These are phyloP conservation scores for Colletotrichum aenigma DNA, from an alignment of 2,329 filamentous ascomycete genomes.

Conservation along the genomic window DNA sequence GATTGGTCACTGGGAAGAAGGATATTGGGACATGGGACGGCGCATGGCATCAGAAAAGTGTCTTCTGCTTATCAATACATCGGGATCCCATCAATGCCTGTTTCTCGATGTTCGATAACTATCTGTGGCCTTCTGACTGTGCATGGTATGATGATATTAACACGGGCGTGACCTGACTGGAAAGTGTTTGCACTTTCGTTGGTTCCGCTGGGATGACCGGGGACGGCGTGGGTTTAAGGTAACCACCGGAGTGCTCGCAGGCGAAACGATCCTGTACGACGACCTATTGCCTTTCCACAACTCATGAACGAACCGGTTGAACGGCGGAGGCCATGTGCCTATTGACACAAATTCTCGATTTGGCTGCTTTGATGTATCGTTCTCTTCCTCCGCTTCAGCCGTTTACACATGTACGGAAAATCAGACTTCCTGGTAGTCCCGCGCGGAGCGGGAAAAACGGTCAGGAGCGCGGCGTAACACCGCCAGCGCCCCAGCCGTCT, in stretches of 20 bases:
- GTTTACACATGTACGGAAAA: constrained; percentile 10
- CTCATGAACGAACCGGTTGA: background rate
- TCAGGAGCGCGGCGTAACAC: background rate
- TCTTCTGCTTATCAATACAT: constrained; percentile 15
- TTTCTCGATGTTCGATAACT: background rate
- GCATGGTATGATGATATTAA: background rate
- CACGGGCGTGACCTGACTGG: background rate
- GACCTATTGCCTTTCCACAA: background rate
- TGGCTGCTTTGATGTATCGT: background rate
- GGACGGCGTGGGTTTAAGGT: background rate
- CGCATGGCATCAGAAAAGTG: constrained; percentile 19
- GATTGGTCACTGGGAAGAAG: background rate
- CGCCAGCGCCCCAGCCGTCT: background rate
- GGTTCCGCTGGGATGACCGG: background rate
- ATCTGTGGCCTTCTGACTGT: background rate
- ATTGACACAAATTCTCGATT: constrained; percentile 3
- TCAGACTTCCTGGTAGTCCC: constrained; percentile 3
- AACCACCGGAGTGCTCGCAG: background rate
- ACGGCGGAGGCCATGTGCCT: background rate
- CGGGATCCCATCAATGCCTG: background rate
- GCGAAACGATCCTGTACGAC: background rate
- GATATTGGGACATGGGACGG: background rate
- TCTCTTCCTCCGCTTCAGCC: background rate
- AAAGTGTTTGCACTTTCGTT: background rate
- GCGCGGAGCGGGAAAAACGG: background rate